Conservation (phyloP, 2,329 filamentous ascomycete genomes). For the Aspergillus tubingensis region DNA sequence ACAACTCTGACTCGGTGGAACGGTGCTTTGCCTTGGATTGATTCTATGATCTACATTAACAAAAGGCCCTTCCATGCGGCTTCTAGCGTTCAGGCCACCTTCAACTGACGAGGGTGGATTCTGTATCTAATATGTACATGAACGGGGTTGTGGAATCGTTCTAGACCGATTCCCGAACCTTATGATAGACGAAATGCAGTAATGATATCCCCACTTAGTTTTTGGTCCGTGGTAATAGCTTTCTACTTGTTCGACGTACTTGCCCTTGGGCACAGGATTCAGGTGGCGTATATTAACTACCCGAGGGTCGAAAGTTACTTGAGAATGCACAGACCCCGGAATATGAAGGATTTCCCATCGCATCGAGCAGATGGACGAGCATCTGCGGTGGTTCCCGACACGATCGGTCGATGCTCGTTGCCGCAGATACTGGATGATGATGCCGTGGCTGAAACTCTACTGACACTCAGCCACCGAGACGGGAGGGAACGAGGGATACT, state of each 20-base stretch:
- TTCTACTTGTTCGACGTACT: neutral
- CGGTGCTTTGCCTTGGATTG: slow-evolving; percentile 58
- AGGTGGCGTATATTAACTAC: neutral
- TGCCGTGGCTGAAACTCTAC: neutral
- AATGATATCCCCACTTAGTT: neutral
- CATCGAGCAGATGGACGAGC: neutral
- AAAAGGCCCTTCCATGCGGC: neutral
- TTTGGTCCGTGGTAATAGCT: neutral
- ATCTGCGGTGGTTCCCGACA: neutral
- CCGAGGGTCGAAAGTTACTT: neutral
- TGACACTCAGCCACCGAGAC: neutral
- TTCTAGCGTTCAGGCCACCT: neutral
- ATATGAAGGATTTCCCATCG: neutral
- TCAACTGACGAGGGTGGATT: neutral
- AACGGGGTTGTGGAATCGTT: neutral
- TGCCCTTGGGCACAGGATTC: neutral
- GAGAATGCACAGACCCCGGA: neutral
- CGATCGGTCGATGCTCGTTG: neutral
- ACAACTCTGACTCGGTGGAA: slow-evolving; percentile 57
- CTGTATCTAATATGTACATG: neutral
- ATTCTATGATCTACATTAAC: neutral
- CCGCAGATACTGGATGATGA: neutral
- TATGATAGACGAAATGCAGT: slow-evolving; percentile 1
- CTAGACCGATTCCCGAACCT: neutral
- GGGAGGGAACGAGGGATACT: neutral